Evolutionary conservation across 192 early-diverging fungal species (phyloP), one percentile per base, ranked within the genome.

Genomic region (Glomus cerebriforme): DNA sequence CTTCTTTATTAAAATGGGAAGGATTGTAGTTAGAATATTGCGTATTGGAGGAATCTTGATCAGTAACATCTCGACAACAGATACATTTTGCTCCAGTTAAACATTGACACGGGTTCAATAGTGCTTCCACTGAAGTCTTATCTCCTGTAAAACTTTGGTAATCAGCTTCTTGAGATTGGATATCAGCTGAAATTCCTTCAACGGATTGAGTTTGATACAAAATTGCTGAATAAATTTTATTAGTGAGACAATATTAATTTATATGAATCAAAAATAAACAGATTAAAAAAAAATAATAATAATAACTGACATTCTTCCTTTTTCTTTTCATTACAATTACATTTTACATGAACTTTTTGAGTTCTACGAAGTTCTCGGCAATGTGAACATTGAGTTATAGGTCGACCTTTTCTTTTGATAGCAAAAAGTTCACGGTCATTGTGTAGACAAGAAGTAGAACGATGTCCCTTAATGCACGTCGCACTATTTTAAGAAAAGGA

Each of bases 311-410:
- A n/a, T 27, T 24, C 64, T 19, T 19, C 63, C 79, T 78, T 82
- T 82, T 83, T 79, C 54, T 79, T 81, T 34, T 82, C 80, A 15
- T 83, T 82, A 79, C 93, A 94, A 35, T 88, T 88, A 66, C 93
- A 94, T 78, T 92, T 92, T 8, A 91, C 91, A 79, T 91, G 91
- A 22, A 88, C 83, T 77, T 91, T 91, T 35, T 88, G 84, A 34
- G 88, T 88, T 74, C 86, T 88, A 70, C 93, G 88, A 67, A 90
- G 83, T 78, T 91, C 88, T 26, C 92, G 91, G 79, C 93, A 94
- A 82, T 89, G 90, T 49, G 79, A 73, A 80, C 93, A 94, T 79
- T 94, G 93, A 37, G 87, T 90, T 34, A 91, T 84, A 9, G 92
- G 92, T 29, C 93, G 88, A 32, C 93, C 93, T 81, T 92, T 92